Evolutionary conservation across 2,329 filamentous ascomycete genomes (phyloP), one percentile per base, ranked within the genome.

Genomic region (Venturia carpophila): DNA sequence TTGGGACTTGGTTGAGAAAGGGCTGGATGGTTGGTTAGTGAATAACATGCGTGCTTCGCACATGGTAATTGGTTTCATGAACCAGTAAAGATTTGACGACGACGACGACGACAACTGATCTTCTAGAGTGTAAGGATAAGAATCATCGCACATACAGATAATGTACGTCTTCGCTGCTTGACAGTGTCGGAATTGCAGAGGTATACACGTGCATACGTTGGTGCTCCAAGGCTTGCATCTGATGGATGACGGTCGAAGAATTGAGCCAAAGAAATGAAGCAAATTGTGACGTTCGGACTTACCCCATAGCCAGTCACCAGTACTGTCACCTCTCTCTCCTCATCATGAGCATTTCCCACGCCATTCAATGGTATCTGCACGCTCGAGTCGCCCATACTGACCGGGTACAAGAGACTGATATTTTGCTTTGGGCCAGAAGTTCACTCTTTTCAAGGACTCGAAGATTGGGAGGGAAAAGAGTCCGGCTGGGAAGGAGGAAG

Each of bases 1-100:
- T 67, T 27, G 73, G 73, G 62, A 67, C 71, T 63, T 68, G 69
- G 10, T 68, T 27, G 11, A 76, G 70, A 65, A 76, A 76, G 5
- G 75, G 73, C 74, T 73, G 62, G 19, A 27, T 13, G 11, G 11
- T 5, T 52, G 2, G n/a, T 52, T 17, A 52, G 47, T 27, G 24
- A 52, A 2, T 15, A 13, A 52, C 21, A 15, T 41, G 39, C 39
- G 39, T 41, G 39, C 39, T 41, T 41, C 2, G 39, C 39, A 41
- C 39, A 15, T 2, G 10, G 39, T 41, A 2, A 11, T 41, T 11
- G 39, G 15, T 15, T 10, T 41, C 39, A 15, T 41, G 39, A 41
- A 11, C 10, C 39, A 15, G 15, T 41, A 41, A 5, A 39, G 37
- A 39, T 39, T 39, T 11, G 11, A 39, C 37, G 11, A 11, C 37